Evolutionary conservation across 371 early-diverging fungal genomes (phyloP), one percentile per base, ranked within the genome.

Genomic region (Lichtheimia ornata): DNA sequence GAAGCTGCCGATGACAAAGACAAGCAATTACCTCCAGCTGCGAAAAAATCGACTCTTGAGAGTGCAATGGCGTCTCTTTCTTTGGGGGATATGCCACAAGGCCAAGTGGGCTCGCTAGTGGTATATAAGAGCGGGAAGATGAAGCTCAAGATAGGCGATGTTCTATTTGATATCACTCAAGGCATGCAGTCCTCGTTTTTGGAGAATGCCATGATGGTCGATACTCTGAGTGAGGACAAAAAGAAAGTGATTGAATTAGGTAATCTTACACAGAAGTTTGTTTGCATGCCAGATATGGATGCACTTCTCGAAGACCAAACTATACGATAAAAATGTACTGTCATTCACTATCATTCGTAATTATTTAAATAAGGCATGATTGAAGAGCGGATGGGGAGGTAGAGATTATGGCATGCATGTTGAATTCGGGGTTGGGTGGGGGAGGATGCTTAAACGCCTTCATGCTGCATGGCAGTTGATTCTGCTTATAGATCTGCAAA

Each of bases 71-170:
- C 45, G 18, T 66, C 71, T 7, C 59, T 79, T 17, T 64, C 61
- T 0, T 58, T 74, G 18, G 71, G 68, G 12, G 76, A 72, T 11
- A 58, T 73, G 63, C 76, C 79, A 6, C 84, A 87, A 55, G 92
- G 92, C 20, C 79, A 82, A 50, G 76, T 88, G 42, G 92, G 92
- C 17, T 83, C 83, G 50, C 58, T 91, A 65, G 69, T 88, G 5
- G 74, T 91, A 12, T 86, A 86, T 61, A 84, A 84, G 70, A 88
- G 89, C 28, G 92, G 92, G 17, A 87, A 86, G 58, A 85, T 89
- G 64, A 84, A 86, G 75, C 69, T 91, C 70, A 72, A 77, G 63
- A 65, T 91, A 25, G 92, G 91, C 54, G 79, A 82, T 22, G 72
- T 90, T 15, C 56, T 87, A 30, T 69, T 90, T 66, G 92, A 91